A percentile compares a stretch with the other conserved stretches of the same genome.
Conservation (phyloP, 768 basidiomycete species). For the Hypholoma sublateritium region DNA sequence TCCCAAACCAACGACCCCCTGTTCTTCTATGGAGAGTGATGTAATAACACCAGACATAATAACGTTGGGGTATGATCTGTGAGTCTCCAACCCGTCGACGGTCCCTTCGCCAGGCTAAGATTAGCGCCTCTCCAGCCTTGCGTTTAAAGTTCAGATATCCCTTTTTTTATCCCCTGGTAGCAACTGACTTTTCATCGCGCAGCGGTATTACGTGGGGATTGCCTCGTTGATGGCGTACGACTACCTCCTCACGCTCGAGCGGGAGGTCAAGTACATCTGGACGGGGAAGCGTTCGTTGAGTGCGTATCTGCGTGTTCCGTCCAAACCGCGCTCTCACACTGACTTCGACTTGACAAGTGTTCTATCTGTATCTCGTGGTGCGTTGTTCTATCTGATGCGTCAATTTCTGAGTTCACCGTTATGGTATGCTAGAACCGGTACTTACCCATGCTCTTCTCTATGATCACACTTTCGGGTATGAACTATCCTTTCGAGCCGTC, state of each 20-base stretch:
- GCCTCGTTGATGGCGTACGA: constrained; percentile 24
- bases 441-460: constrained; percentile 23
- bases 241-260: constrained; percentile 20
- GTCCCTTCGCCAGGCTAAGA: neutral
- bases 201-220: constrained; percentile 22
- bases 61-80: constrained; percentile 17
- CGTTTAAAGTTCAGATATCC: constrained; percentile 11
- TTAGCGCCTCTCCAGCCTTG: neutral
- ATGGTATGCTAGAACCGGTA: constrained; percentile 20
- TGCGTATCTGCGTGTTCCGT: constrained; percentile 1
- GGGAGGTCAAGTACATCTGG: constrained; percentile 24
- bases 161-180: too few species aligned
- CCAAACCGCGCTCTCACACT: neutral
- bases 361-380: constrained; percentile 17
- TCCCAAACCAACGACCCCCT: neutral
- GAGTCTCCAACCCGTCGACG: neutral
- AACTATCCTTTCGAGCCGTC: neutral
- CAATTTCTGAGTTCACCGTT: too few species aligned
- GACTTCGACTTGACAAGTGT: constrained; percentile 7
- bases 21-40: constrained; percentile 3
- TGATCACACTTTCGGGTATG: constrained; percentile 27
- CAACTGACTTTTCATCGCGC: neutral
- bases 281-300: constrained; percentile 15
- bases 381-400: neutral
- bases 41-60: constrained; percentile 13